Evolutionary conservation across 345 rosid species (phyloP), one percentile per base, ranked within the genome.

Genomic region (Garcia nutans): DNA sequence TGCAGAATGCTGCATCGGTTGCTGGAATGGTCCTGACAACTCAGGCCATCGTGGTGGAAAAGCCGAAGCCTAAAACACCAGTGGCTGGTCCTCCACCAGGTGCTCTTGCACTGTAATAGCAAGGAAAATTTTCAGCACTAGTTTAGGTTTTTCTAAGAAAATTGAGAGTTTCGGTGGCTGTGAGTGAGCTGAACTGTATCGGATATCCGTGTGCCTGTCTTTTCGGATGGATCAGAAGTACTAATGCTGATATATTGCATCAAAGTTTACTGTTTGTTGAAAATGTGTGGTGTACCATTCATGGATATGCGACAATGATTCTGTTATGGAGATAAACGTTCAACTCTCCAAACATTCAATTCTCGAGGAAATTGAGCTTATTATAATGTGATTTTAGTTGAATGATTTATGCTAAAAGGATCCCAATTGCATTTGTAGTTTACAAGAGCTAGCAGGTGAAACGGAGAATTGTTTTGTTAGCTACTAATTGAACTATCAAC

Each of bases 11-110:
- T 3, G 92, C 99, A 59, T 93, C 99, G 1, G 97, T 96, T 52
- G 98, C 98, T 1, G 98, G 98, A 66, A 96, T 96, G 99, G 97
- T 93, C 50, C 77, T 96, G 71, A 96, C 98, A 72, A 96, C 99
- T 54, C 99, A 96, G 74, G 99, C 99, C 81, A 96, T 93, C 47
- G 98, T 96, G 9, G 98, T 91, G 0, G 99, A 92, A 76, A 96
- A 93, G 86, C 74, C 72, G 0, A 93, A 86, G 87, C 92, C 93
- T 9, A 95, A 86, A 86, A 79, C 89, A 63, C 50, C 89, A 0
- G 87, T 78, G 0, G 89, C 82, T 37, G 91, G 92, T 42, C 1
- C 93, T 7, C 92, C 90, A 31, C 83, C 85, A 79, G 97, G 97
- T n/a, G n/a, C n/a, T 52, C 90, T 88, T 42, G n/a, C 83, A 2